Evolutionary conservation across 2,329 filamentous ascomycete species (phyloP), one percentile per base, ranked within the genome.

Genomic region (Aspergillus sp.): DNA sequence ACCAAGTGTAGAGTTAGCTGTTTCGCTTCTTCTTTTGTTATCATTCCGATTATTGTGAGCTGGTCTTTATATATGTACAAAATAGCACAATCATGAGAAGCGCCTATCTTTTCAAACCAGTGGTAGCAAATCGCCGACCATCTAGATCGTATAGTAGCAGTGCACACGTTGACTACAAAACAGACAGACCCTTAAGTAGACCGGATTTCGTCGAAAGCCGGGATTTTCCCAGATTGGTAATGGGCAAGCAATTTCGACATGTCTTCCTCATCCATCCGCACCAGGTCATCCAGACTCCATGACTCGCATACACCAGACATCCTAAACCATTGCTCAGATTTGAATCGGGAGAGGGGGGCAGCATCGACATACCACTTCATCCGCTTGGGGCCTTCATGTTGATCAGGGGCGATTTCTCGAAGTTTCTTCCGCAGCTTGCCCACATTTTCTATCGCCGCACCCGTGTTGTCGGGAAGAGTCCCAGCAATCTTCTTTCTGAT

Each of bases 261-360:
- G 63, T 92, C 92, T 62, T 87, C 82, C 47, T 94, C 89, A 17
- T 82, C 84, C 80, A 97, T 85, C 32, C 83, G 82, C 60, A 90
- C 92, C 60, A 97, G 82, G 56, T 96, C 88, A 55, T 95, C 87
- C 69, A 95, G 83, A 49, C 81, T 86, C 79, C 93, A 96, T 33
- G 85, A 80, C 62, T 96, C 90, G 74, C 92, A 96, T 33, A 97
- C 89, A 58, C 84, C 87, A 45, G 86, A 90, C 89, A 97, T 97
- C 91, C 88, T 90, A 40, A 9, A 41, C 11, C 17, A 13, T 40
- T 20, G 48, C 46, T 47, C 38, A 35, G 45, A 36, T 16, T 38
- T 7, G 42, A 17, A 49, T 14, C 7, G n/a, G 7, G 26, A 9
- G 33, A 13, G 13, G 11, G 41, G 45, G 13, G 24, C n/a, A 46